Evolutionary conservation across 805 yeast species (phyloP).

Genomic region (Pichia cephalocereana): DNA sequence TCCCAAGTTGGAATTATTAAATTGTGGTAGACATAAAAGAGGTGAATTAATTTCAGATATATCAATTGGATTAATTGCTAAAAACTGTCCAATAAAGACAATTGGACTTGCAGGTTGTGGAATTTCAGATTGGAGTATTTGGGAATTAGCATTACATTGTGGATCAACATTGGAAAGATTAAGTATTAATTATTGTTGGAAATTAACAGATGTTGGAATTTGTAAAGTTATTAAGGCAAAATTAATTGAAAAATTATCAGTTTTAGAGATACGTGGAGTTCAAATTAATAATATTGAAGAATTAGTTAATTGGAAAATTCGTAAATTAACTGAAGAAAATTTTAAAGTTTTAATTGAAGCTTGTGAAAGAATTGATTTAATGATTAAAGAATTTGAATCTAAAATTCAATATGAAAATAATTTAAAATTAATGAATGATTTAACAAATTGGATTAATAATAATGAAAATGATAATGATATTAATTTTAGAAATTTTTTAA

Average conservation of each 20-base stretch:
- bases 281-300: constrained; percentile 52
- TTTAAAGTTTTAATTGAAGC: constrained; percentile 59
- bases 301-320: constrained; percentile 56
- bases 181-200: constrained; percentile 65
- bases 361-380: constrained; percentile 57
- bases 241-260: constrained; percentile 51
- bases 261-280: constrained; percentile 67
- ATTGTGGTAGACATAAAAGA: constrained; percentile 69
- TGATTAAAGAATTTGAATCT: constrained; percentile 53
- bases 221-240: constrained; percentile 30
- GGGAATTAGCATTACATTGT: constrained; percentile 62
- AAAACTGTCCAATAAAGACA: constrained; percentile 52
- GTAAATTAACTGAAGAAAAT: constrained; percentile 27
- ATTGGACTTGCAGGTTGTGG: constrained; percentile 86
- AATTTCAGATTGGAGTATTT: constrained; percentile 64
- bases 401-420: constrained; percentile 48
- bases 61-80: constrained; percentile 49
- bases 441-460: constrained; percentile 53
- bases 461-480: constrained; percentile 23
- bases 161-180: constrained; percentile 46
- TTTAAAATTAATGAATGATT: constrained; percentile 51
- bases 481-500: constrained; percentile 5
- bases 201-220: constrained; percentile 23
- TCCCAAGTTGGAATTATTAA: constrained; percentile 45
- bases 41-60: constrained; percentile 65